Evolutionary conservation across 495 filamentous ascomycete species (phyloP).

Genomic region (Aspergillus baeticus): DNA sequence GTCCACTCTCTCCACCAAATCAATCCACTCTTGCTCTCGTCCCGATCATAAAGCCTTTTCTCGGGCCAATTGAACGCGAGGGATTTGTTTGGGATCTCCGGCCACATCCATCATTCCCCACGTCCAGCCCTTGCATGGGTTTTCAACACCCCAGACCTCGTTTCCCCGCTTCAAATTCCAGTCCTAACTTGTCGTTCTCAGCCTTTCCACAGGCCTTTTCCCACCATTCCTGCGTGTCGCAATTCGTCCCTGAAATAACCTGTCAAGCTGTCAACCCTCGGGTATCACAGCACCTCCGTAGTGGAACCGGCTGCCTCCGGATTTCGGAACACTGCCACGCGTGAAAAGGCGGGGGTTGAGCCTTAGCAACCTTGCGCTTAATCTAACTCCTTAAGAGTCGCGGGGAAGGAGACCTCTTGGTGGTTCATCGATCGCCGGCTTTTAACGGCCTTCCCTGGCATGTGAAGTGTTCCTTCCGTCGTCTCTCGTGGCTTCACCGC

Average conservation of each 20-base stretch:
- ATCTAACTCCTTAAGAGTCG: conserved; percentile 6
- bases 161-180: conserved; percentile 5
- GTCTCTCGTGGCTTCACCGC: not conserved
- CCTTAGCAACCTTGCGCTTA: conserved; percentile 5
- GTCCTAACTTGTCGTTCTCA: not conserved
- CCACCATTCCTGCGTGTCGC: not conserved
- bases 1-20: not conserved
- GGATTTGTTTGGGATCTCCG: not conserved
- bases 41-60: not conserved
- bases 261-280: conserved; percentile 4
- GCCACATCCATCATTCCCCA: not conserved
- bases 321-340: conserved; percentile 6
- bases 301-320: conserved; percentile 3
- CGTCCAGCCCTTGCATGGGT: not conserved
- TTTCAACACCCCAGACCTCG: not conserved
- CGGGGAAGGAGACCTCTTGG: conserved; percentile 5
- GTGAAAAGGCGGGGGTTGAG: conserved; percentile 9
- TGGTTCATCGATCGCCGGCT: conserved; percentile 4
- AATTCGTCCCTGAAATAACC: not conserved
- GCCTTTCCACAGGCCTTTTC: not conserved
- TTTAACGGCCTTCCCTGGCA: not conserved
- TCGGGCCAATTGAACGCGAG: not conserved
- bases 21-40: not conserved
- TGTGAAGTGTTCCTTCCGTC: conserved; percentile 5
- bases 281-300: not conserved